These are phyloP conservation scores for Fragaria vesca DNA, from an alignment of 306 rosid species.

Conservation along the genomic window DNA sequence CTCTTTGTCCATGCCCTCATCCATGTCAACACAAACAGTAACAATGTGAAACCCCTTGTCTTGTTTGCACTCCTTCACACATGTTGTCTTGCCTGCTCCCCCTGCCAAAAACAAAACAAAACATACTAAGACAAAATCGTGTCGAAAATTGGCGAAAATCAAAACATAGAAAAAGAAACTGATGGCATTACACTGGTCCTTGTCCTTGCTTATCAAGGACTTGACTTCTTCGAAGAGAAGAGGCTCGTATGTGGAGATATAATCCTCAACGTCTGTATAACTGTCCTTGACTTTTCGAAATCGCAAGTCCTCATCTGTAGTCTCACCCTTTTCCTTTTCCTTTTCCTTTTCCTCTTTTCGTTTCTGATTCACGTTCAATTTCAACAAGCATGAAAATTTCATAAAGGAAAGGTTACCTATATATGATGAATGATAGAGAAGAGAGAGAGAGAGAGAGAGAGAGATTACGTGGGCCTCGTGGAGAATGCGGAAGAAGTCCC, in stretches of 20 bases:
- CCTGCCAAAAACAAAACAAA: slow-evolving; percentile 32
- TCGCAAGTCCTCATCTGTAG: slow-evolving; percentile 24
- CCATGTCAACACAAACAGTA: slow-evolving; percentile 40
- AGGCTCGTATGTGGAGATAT: slow-evolving; percentile 83
- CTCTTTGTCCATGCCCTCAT: background rate
- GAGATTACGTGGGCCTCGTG: slow-evolving; percentile 41
- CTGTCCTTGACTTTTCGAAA: slow-evolving; percentile 46
- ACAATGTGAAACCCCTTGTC: slow-evolving; percentile 69
- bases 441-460: background rate
- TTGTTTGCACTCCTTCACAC: slow-evolving; percentile 55
- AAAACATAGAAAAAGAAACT: no score
- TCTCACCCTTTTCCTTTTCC: slow-evolving; percentile 24
- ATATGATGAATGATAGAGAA: slow-evolving; percentile 8
- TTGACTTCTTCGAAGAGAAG: slow-evolving; percentile 79
- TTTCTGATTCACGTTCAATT: slow-evolving; percentile 31
- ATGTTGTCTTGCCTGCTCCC: slow-evolving; percentile 59
- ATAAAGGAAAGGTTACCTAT: background rate
- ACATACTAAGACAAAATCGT: no score
- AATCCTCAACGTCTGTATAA: slow-evolving; percentile 76
- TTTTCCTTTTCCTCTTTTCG: slow-evolving; percentile 23
- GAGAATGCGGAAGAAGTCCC: slow-evolving; percentile 62
- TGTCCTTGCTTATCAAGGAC: no score
- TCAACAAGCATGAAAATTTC: background rate
- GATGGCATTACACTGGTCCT: slow-evolving; percentile 40
- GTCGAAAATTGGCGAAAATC: no score